These are phyloP conservation scores for Eimeria praecox DNA, from an alignment of 169 alveolate species.

Conservation along the genomic window DNA sequence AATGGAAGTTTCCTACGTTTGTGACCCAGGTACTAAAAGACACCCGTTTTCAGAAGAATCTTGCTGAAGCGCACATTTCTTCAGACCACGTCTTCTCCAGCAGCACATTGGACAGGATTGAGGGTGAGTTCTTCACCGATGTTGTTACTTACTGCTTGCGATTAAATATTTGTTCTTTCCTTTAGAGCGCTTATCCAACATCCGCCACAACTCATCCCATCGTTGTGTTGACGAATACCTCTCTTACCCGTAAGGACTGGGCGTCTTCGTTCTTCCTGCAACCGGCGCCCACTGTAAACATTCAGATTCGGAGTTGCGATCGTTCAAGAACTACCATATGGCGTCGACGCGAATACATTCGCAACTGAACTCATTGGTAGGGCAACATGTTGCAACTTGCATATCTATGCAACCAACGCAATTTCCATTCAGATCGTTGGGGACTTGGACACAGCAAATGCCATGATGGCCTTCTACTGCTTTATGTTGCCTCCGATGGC, in stretches of 20 bases:
- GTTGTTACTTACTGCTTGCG: background rate
- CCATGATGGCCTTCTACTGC: constrained; percentile 78
- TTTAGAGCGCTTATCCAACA: constrained; percentile 61
- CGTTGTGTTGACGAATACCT: constrained; percentile 74
- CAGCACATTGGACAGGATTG: constrained; percentile 74
- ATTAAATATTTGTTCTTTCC: background rate
- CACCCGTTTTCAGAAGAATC: background rate
- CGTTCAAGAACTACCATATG: constrained; percentile 72
- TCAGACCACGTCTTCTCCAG: constrained; percentile 71
- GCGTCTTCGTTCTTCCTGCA: background rate
- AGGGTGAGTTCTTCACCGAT: constrained; percentile 27
- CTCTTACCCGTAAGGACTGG: constrained; percentile 68
- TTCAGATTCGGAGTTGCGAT: constrained; percentile 75
- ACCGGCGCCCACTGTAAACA: background rate
- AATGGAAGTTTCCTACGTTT: constrained; percentile 75
- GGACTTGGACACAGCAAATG: constrained; percentile 81
- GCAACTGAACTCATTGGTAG: constrained; percentile 79
- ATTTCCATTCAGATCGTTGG: constrained; percentile 68
- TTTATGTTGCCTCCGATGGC: constrained; percentile 70
- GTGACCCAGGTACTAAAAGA: constrained; percentile 80
- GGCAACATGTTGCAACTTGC: background rate
- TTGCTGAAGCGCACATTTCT: background rate
- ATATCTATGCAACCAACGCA: background rate
- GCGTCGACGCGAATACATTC: constrained; percentile 78
- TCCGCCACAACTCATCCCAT: constrained; percentile 71